These are phyloP conservation scores for Aurantiochytrium sp. DNA, from an alignment of 108 stramenopile species.

Conservation along the genomic window DNA sequence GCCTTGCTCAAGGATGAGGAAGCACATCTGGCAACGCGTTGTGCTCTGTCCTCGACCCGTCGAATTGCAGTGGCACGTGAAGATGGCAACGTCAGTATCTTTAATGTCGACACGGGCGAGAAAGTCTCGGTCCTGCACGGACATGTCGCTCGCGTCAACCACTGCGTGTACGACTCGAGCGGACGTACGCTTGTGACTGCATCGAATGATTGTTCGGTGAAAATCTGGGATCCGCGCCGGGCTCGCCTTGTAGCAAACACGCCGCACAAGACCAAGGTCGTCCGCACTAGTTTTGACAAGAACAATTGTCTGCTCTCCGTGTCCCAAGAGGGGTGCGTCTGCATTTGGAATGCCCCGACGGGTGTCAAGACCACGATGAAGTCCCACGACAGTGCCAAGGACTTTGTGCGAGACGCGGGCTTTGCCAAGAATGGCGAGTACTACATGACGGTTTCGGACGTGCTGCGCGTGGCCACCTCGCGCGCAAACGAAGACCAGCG, in stretches of 20 bases:
- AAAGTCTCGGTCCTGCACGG: neutral
- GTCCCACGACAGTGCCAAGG: neutral
- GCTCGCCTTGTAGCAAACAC: neutral
- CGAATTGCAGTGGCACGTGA: neutral
- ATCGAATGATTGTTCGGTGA: neutral
- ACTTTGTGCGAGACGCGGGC: neutral
- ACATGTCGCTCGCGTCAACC: neutral
- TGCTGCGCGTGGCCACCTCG: neutral
- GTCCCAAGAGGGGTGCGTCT: neutral
- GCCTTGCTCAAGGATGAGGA: neutral
- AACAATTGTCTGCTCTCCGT: neutral
- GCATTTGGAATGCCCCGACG: neutral
- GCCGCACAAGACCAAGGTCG: neutral
- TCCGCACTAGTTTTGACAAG: neutral
- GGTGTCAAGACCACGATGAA: neutral
- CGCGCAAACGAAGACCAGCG: neutral
- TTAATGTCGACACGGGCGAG: neutral
- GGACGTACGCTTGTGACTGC: neutral
- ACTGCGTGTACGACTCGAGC: neutral
- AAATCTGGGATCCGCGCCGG: neutral
- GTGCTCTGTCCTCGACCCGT: neutral
- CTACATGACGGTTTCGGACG: neutral
- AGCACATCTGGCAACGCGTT: neutral
- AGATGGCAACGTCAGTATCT: neutral
- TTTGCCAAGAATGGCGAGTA: neutral